Conservation (phyloP, 2,329 filamentous ascomycete genomes). For the Pyricularia grisea region DNA sequence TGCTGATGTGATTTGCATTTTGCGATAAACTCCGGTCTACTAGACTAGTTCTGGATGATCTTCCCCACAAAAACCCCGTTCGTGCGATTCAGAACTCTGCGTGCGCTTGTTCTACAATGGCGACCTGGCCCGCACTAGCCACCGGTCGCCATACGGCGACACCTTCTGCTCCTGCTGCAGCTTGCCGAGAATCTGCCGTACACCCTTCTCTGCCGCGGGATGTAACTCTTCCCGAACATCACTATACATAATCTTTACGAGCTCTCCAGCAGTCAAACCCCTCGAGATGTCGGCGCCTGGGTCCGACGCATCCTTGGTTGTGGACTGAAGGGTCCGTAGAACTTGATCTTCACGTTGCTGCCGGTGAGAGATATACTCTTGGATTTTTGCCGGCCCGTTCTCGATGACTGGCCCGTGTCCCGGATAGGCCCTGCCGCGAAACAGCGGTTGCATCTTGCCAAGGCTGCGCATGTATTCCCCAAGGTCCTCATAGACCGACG, state of each 20-base stretch:
- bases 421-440: constrained; percentile 67
- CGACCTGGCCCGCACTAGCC: constrained; percentile 33
- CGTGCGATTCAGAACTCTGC: not conserved
- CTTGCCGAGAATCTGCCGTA: constrained; percentile 73
- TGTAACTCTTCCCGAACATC: constrained; percentile 70
- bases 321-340: constrained; percentile 48
- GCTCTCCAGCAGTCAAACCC: constrained; percentile 62
- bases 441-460: constrained; percentile 48
- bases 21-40: not conserved
- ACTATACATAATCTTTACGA: constrained; percentile 82
- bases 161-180: constrained; percentile 66
- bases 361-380: constrained; percentile 77
- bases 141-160: constrained; percentile 24
- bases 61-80: not conserved
- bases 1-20: not conserved
- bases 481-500: constrained; percentile 63
- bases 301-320: not conserved
- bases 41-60: not conserved
- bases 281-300: constrained; percentile 7
- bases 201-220: constrained; percentile 63
- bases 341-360: constrained; percentile 73
- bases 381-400: constrained; percentile 61
- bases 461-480: constrained; percentile 51
- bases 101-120: constrained; percentile 22
- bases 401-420: constrained; percentile 76